phyloP scores from a whole-genome alignment of 2,329 filamentous ascomycete species.

The Pseudocercospora musae region DNA sequence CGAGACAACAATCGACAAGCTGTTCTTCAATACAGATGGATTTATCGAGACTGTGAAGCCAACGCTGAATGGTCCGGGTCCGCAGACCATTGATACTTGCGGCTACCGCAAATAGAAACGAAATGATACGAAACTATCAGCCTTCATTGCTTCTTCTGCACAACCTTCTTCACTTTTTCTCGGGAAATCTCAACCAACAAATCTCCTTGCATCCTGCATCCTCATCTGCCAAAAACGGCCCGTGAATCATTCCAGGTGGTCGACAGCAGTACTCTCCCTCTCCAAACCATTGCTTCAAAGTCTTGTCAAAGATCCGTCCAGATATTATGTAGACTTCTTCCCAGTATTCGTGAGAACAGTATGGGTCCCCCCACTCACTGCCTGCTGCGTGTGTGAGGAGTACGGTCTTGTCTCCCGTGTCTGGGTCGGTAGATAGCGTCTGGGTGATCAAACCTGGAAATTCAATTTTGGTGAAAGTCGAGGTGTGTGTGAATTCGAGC shows the following conservation, averaged over 20 bases:
- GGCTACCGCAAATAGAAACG: too few relatives aligned
- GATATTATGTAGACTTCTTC: neutral
- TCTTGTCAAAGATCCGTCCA: neutral
- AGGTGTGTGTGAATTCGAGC: neutral
- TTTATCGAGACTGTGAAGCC: conserved; percentile 41
- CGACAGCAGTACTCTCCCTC: neutral
- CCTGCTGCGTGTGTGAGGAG: neutral
- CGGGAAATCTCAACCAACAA: neutral
- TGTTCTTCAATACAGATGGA: conserved; percentile 40
- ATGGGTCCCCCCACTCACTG: neutral
- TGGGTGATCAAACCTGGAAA: neutral
- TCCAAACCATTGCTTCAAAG: neutral
- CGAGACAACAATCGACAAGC: conserved; percentile 44
- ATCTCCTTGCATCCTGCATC: neutral
- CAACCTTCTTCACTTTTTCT: neutral
- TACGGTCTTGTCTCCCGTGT: neutral
- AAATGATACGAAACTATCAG: too few relatives aligned
- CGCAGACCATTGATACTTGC: neutral
- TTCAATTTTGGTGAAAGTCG: neutral
- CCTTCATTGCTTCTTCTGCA: neutral
- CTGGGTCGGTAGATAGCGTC: neutral
- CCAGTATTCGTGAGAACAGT: neutral
- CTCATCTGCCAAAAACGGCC: neutral
- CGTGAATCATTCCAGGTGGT: neutral
- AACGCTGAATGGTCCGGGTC: conserved; percentile 33